Conservation (phyloP, 2,329 filamentous ascomycete species). For the Akanthomyces lecanii region DNA sequence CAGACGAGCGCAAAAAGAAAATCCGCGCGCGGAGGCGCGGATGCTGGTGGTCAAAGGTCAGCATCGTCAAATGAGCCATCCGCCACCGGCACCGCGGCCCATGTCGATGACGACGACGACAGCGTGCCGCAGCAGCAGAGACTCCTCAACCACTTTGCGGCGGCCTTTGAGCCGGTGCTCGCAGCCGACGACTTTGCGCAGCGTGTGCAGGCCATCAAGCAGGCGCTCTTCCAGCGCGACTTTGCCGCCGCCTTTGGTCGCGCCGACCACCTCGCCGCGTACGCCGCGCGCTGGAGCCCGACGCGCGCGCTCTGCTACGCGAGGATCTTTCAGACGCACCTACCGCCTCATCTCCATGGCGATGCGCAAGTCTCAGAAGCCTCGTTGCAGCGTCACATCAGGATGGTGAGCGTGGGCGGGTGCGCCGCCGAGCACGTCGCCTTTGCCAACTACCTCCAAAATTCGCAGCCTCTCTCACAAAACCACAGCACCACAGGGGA, state of each 20-base stretch:
- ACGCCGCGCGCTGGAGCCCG: conserved; percentile 88
- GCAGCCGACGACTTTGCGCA: conserved; percentile 43
- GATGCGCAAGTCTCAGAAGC: neutral
- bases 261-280: conserved; percentile 69
- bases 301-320: conserved; percentile 78
- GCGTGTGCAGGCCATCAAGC: conserved; percentile 76
- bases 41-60: neutral
- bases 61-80: neutral
- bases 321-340: conserved; percentile 38
- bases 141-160: conserved; percentile 67
- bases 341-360: neutral
- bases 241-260: conserved; percentile 75
- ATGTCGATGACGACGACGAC: neutral
- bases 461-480: conserved; percentile 17
- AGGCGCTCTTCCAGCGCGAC: conserved; percentile 79
- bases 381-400: conserved; percentile 28
- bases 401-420: conserved; percentile 49
- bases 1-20: neutral
- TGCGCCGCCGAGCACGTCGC: conserved; percentile 60
- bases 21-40: neutral
- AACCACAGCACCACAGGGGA: conserved; percentile 21
- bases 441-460: conserved; percentile 42
- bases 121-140: conserved; percentile 50
- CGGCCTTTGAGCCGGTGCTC: conserved; percentile 51
- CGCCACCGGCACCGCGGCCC: neutral